These are phyloP conservation scores for Neospora caninum DNA, from an alignment of 169 alveolate species.

Conservation along the genomic window DNA sequence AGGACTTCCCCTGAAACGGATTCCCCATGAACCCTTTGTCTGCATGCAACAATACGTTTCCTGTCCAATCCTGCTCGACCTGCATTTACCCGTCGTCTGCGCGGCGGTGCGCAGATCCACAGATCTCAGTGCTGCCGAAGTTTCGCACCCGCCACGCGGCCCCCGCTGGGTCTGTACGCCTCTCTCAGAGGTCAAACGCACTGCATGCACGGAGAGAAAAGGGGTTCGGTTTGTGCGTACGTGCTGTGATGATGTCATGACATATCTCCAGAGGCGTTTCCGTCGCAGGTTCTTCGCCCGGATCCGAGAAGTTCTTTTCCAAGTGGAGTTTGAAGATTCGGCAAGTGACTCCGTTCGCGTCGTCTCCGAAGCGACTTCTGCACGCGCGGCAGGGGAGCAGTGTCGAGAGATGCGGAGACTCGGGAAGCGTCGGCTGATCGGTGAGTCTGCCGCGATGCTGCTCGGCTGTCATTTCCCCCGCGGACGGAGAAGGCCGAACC, in stretches of 20 bases:
- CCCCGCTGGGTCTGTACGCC: neutral
- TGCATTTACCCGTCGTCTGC: neutral
- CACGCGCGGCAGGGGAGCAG: slow-evolving; percentile 16
- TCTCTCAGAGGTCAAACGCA: neutral
- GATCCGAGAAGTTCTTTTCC: neutral
- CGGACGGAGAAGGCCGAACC: neutral
- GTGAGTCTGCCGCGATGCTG: neutral
- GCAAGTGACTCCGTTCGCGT: slow-evolving; percentile 2
- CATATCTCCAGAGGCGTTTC: neutral
- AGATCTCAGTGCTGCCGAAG: neutral
- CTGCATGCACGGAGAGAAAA: neutral
- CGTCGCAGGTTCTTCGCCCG: slow-evolving; percentile 13
- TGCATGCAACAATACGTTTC: neutral
- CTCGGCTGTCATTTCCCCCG: neutral
- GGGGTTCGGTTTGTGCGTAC: neutral
- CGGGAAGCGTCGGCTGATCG: neutral
- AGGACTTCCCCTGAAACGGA: no score
- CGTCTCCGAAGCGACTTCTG: neutral
- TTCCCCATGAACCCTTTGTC: no score
- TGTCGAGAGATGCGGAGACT: neutral
- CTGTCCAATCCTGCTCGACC: neutral
- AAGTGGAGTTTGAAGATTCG: slow-evolving; percentile 3
- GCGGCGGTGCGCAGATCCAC: neutral
- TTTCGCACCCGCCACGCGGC: neutral
- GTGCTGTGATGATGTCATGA: neutral